Evolutionary conservation across 495 filamentous ascomycete genomes (phyloP), one percentile per base, ranked within the genome.

Genomic region (Lichina pygmaea): DNA sequence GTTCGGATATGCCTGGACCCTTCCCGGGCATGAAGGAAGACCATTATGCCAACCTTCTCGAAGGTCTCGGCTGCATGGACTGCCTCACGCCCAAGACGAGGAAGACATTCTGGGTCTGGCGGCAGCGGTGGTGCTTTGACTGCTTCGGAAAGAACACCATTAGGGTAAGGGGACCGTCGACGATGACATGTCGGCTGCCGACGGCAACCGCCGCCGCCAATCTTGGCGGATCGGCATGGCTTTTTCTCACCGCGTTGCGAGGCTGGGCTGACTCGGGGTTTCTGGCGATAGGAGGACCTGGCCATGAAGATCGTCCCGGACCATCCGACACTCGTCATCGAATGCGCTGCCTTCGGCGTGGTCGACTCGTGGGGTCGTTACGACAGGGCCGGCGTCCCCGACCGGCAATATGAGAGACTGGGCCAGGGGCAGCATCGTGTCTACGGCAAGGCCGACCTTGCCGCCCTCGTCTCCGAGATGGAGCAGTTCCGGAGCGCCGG

Each of bases 31-130:
- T 59, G 30, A 52, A 46, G n/a, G 56, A 59, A 43, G 53, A 50
- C 17, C 48, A 59, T 34, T 59, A 59, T 41, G 43, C 52, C 10
- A 44, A 54, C 41, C 46, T 59, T n/a, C 49, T 58, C 8, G 48
- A 56, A 17, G 55, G 56, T 6, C 45, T 49, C n/a, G 56, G 53
- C 34, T 59, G 56, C 48, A 51, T 53, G 53, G 48, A 50, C 33
- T 57, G 56, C 45, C 41, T 40, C 9, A 45, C 53, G 4, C 15
- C 15, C 3, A 41, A 34, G 9, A 53, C 50, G 30, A 44, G 56
- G 16, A 58, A 57, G 45, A 53, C 53, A 16, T 58, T 57, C 43
- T 58, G 56, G 56, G 48, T 51, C 10, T 58, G 57, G 40, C 49
- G 53, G 2, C 49, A 52, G 11, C 51, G 56, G 3, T 58, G 53